Base-by-base conservation (phyloP, 768 basidiomycete genomes). In the Sistotremastrum suecicum region DNA sequence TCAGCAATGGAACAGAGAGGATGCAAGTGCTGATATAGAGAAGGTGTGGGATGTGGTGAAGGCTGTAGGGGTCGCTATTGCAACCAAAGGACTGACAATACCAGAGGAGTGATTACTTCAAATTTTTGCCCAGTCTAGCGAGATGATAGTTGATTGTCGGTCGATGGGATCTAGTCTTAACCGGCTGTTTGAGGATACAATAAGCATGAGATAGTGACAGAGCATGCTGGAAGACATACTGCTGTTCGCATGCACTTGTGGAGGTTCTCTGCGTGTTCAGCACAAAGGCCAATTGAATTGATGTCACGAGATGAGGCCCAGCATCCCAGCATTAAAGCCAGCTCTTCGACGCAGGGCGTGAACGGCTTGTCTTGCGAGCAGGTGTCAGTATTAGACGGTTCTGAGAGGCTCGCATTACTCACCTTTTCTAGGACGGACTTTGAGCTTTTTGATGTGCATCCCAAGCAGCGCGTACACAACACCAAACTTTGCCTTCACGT, bases 141-240 rank as follows among this genome's bases (percentile, higher is more conserved):
- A 91, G 76, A 61, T 90, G 86, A 60, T 87, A 91, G 63, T 92
- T 91, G 67, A 92, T 89, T 34, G 83, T 78, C 34, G 88, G 75
- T 57, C 71, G 72, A 43, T 79, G 84, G 39, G 62, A 61, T 58
- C 80, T 85, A 50, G 76, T 76, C 42, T 72, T 68, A 57, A 78
- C 67, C 7, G 82, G 80, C 86, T 90, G 56, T 8, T 49, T 9
- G 35, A 47, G 28, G 28, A 28, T 8, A 36, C 6, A 41, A 11
- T 45, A 10, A 49, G 42, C 12, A 48, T 51, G 37, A 33, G 43
- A 5, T 33, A n/a, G 11, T 30, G 29, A 46, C 32, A 30, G 20
- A 45, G 44, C 47, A 33, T 30, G 34, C 5, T 42, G n/a, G 41
- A 33, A 47, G 45, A 68, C 85, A 56, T 44, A 90, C 89, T 56